Evolutionary conservation across 768 basidiomycete genomes (phyloP).

Genomic region (Macrocybe gigantea): DNA sequence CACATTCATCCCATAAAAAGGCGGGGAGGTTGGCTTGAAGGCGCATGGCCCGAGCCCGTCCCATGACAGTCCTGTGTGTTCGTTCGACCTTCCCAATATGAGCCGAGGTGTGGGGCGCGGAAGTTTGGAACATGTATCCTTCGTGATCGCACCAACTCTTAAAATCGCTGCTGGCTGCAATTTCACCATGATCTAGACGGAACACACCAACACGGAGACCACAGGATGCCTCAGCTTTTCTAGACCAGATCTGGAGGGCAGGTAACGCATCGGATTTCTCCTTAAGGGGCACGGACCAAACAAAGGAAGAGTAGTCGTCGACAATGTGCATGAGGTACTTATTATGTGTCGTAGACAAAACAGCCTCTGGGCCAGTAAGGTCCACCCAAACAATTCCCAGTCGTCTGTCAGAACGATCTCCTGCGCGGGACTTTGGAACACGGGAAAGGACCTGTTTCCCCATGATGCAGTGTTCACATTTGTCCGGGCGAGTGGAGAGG

Average conservation of each 20-base stretch:
- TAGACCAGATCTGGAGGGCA: slow-evolving; percentile 21
- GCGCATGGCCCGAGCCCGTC: slow-evolving; percentile 19
- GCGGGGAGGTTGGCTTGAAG: slow-evolving; percentile 14
- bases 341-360: slow-evolving; percentile 18
- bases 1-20: no score
- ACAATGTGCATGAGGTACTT: no score
- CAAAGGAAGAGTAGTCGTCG: slow-evolving; percentile 22
- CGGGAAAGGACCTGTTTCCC: no score
- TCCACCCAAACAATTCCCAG: slow-evolving; percentile 27
- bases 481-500: slow-evolving; percentile 6
- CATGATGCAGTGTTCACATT: slow-evolving; percentile 4
- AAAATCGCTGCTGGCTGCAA: slow-evolving; percentile 9
- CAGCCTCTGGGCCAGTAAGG: slow-evolving; percentile 15
- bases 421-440: no score
- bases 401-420: no score
- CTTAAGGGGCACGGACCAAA: slow-evolving; percentile 27
- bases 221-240: slow-evolving; percentile 14
- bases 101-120: slow-evolving; percentile 22
- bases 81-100: slow-evolving; percentile 29
- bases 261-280: slow-evolving; percentile 18
- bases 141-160: slow-evolving; percentile 6
- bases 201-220: slow-evolving; percentile 10
- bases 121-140: slow-evolving; percentile 11
- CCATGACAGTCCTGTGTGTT: slow-evolving; percentile 23
- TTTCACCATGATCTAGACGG: slow-evolving; percentile 18